Percentiles rank a stretch among this genome's conserved stretches.
Evolutionary conservation across 768 basidiomycete genomes (phyloP).

Genomic region (Boletus eberwhitei): DNA sequence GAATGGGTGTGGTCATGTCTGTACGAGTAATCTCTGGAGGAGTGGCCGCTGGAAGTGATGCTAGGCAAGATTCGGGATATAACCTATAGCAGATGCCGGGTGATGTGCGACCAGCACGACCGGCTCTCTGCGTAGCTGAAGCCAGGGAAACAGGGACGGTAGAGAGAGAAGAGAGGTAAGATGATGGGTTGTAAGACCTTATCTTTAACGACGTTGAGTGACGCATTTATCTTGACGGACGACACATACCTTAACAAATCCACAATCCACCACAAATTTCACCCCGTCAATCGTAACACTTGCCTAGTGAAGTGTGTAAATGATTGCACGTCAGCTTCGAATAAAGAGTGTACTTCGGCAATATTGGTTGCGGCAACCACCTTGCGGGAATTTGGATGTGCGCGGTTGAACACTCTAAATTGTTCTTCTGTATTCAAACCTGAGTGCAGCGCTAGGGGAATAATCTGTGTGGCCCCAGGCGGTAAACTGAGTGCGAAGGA

Average conservation of each 20-base stretch:
- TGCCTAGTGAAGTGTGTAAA: conserved; percentile 47
- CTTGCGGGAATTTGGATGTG: conserved; percentile 77
- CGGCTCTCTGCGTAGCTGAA: conserved; percentile 90
- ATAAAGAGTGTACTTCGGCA: conserved; percentile 64
- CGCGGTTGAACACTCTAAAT: conserved; percentile 74
- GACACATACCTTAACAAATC: conserved; percentile 82
- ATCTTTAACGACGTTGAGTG: conserved; percentile 48
- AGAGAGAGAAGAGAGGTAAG: conserved; percentile 78
- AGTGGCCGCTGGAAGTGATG: conserved; percentile 62
- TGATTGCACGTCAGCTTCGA: background rate
- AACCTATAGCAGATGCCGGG: conserved; percentile 91
- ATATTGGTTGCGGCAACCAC: conserved; percentile 94
- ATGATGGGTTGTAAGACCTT: conserved; percentile 84
- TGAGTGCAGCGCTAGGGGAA: conserved; percentile 80
- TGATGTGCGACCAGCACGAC: conserved; percentile 91
- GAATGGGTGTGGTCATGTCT: conserved; percentile 86
- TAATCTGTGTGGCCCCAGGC: conserved; percentile 51
- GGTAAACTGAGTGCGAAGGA: conserved; percentile 40
- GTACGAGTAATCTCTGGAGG: conserved; percentile 88
- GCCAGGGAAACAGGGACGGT: conserved; percentile 83
- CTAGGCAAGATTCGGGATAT: conserved; percentile 65
- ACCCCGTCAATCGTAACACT: conserved; percentile 97
- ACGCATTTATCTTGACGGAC: background rate
- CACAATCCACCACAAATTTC: conserved; percentile 89
- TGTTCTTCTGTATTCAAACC: conserved; percentile 89